Evolutionary conservation across 768 basidiomycete genomes (phyloP).

Genomic region (Trichaptum fuscoviolaceum): DNA sequence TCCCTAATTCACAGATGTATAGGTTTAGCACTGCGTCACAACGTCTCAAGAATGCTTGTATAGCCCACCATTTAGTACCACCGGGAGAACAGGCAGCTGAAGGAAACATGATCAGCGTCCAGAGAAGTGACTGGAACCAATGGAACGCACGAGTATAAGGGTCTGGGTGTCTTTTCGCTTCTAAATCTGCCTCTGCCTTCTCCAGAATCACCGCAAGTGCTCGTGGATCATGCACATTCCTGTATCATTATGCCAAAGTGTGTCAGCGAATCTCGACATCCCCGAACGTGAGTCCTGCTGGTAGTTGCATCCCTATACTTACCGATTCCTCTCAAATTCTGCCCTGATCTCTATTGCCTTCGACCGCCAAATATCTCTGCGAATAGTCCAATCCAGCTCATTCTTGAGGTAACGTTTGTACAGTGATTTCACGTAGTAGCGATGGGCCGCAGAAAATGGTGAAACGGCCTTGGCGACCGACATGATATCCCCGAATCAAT

Average conservation of each 20-base stretch:
- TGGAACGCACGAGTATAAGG: conserved; percentile 80
- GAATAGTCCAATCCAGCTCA: conserved; percentile 84
- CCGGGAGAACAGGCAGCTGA: conserved; percentile 78
- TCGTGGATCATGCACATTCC: conserved; percentile 81
- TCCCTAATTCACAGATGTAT: conserved; percentile 46
- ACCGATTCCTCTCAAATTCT: conserved; percentile 92
- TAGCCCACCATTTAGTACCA: conserved; percentile 90
- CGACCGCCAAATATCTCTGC: conserved; percentile 80
- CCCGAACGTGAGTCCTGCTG: too few species aligned
- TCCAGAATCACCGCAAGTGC: conserved; percentile 72
- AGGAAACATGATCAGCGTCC: conserved; percentile 5
- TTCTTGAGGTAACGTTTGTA: conserved; percentile 87
- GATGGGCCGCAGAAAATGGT: conserved; percentile 70
- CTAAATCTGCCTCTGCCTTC: conserved; percentile 73
- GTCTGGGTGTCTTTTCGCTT: conserved; percentile 73
- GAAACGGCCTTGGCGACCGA: conserved; percentile 40
- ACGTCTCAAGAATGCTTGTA: background rate
- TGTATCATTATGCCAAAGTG: conserved; percentile 22
- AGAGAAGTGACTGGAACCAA: background rate
- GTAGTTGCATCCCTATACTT: conserved; percentile 19
- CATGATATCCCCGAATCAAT: background rate
- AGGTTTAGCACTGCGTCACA: conserved; percentile 6
- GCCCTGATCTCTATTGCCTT: conserved; percentile 85
- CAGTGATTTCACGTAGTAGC: conserved; percentile 84
- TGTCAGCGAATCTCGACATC: background rate